Base-by-base conservation (phyloP, 768 basidiomycete species). In the Termitomyces heimii region DNA sequence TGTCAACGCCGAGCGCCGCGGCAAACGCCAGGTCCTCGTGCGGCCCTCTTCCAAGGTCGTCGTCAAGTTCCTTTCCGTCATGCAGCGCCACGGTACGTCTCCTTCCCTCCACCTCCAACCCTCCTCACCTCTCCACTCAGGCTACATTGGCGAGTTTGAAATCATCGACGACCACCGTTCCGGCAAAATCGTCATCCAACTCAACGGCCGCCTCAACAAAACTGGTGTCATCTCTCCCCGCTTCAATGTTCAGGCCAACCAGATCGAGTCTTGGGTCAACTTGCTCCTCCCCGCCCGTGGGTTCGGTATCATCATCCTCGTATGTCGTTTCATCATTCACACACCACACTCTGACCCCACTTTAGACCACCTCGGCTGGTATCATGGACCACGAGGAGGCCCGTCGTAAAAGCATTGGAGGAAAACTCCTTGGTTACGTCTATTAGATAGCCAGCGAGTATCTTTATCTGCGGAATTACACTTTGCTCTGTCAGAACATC, bases 361-460 rank as follows among this genome's bases (percentile, higher is more conserved):
- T 3, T 14, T 28, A 94, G 92, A 99, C 96, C 63, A 98, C 96
- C 50, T 96, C 94, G 20, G 93, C 94, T 18, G 97, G 97, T 62
- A 99, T 98, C 74, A 82, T 98, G 71, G 97, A 98, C 77, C 97
- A 99, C 73, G 94, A 97, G 73, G 96, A 98, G 81, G 96, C 96
- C 46, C 87, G 96, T 77, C 88, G 94, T 69, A 98, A 98, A 81
- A 94, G 96, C 76, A 86, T 97, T 58, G 95, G 94, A 75, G 95
- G 95, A 59, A 97, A 97, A 78, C 82, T 97, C 60, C 77, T 95
- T 52, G 92, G 93, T 61, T 96, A 93, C 72, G 89, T 92, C 60
- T 94, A 95, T 76, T 94, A 90, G 78, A 37, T 37, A 50, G 9
- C 4, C 8, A 10, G 14, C 24, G 20, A 37, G 50, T 10, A 6